Conservation (phyloP, 331 rosid species). For the Dryas integrifolia region DNA sequence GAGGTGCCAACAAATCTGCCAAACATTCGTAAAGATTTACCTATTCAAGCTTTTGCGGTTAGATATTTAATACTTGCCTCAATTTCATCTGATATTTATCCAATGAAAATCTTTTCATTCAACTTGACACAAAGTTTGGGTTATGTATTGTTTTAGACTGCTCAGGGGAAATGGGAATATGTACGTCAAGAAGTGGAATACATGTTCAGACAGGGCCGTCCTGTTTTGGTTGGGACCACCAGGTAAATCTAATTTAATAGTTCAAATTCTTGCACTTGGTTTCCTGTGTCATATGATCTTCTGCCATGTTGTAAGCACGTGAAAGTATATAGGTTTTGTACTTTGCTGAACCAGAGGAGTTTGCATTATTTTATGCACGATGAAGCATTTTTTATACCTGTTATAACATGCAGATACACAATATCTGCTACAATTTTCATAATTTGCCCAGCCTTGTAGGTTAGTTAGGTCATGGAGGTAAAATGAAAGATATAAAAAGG, state of each 20-base stretch:
- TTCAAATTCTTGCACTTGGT: slow-evolving; percentile 6
- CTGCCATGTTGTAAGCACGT: not conserved
- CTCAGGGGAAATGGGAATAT: slow-evolving; percentile 92
- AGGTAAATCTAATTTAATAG: slow-evolving; percentile 45
- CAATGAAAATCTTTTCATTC: slow-evolving; percentile 12
- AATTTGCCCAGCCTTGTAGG: not conserved
- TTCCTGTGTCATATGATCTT: not conserved
- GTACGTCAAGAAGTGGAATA: slow-evolving; percentile 85
- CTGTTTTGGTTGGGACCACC: slow-evolving; percentile 95
- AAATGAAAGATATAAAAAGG: not conserved
- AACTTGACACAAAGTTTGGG: slow-evolving; percentile 21
- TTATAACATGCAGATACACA: not conserved
- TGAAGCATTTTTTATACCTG: slow-evolving; percentile 3
- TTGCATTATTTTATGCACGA: not conserved
- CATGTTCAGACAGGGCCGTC: slow-evolving; percentile 90
- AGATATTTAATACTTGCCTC: slow-evolving; percentile 27
- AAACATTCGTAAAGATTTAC: slow-evolving; percentile 86
- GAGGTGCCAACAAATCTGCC: slow-evolving; percentile 96
- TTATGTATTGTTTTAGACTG: slow-evolving; percentile 58
- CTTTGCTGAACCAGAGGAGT: not conserved
- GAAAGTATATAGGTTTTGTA: slow-evolving; percentile 3
- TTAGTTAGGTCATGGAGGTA: not conserved
- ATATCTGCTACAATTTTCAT: not conserved
- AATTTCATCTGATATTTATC: slow-evolving; percentile 16
- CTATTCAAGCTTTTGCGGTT: slow-evolving; percentile 98